These are phyloP conservation scores for Cruciata laevipes DNA, from an alignment of 257 asterid species.

Conservation along the genomic window DNA sequence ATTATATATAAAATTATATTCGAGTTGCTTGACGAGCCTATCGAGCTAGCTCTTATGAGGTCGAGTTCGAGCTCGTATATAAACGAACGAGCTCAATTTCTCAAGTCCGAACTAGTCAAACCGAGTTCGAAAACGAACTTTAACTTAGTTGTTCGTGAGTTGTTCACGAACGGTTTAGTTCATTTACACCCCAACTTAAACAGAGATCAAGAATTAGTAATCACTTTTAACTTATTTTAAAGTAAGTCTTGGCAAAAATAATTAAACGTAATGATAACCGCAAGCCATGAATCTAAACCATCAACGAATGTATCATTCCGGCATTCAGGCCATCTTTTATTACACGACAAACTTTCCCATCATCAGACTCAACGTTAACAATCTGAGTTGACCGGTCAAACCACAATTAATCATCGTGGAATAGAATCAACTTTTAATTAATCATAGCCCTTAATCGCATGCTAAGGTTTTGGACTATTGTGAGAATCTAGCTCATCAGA, in stretches of 20 bases:
- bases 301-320: neutral
- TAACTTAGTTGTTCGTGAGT: too few species aligned
- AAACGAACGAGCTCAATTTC: too few species aligned
- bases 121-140: too few species aligned
- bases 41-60: too few species aligned
- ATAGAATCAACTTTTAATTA: neutral
- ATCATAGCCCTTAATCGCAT: neutral
- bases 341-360: neutral
- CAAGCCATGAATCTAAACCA: neutral
- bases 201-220: too few species aligned
- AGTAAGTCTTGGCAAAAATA: neutral
- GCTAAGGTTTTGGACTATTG: constrained; percentile 1
- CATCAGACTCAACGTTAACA: neutral
- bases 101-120: too few species aligned
- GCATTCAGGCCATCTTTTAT: neutral
- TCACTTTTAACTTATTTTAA: too few species aligned
- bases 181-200: too few species aligned
- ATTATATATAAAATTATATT: too few species aligned
- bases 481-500: constrained; percentile 9
- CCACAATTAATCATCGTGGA: neutral
- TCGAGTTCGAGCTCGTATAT: too few species aligned
- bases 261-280: neutral
- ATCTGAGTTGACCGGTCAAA: neutral
- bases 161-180: too few species aligned
- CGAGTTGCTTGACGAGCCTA: too few species aligned